These are phyloP conservation scores for Calonectria leucothoes DNA, from an alignment of 2,329 filamentous ascomycete genomes.

Conservation along the genomic window DNA sequence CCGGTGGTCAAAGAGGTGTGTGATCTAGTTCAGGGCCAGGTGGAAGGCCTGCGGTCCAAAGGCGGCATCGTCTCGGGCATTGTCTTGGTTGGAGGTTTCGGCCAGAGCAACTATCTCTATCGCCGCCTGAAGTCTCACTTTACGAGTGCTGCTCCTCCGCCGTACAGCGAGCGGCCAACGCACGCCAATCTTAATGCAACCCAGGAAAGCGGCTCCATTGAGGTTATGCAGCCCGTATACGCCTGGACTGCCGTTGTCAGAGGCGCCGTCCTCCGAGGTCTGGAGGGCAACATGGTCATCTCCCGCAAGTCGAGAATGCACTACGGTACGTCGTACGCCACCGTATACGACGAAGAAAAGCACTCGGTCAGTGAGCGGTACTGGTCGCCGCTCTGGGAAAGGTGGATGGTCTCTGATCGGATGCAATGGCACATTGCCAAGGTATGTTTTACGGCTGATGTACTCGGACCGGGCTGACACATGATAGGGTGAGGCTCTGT, in stretches of 20 bases:
- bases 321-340: slow-evolving; percentile 85
- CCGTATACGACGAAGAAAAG: slow-evolving; percentile 80
- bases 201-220: slow-evolving; percentile 68
- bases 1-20: slow-evolving; percentile 79
- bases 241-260: slow-evolving; percentile 86
- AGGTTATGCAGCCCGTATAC: slow-evolving; percentile 85
- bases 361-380: slow-evolving; percentile 80
- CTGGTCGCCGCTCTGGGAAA: slow-evolving; percentile 83
- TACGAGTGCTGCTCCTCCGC: slow-evolving; percentile 65
- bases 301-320: slow-evolving; percentile 79
- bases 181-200: slow-evolving; percentile 65
- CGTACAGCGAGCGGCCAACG: slow-evolving; percentile 77
- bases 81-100: slow-evolving; percentile 84
- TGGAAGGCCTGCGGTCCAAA: slow-evolving; percentile 70
- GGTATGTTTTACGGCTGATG: slow-evolving; percentile 55
- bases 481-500: slow-evolving; percentile 76
- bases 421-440: slow-evolving; percentile 91
- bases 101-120: slow-evolving; percentile 82
- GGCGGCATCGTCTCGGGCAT: slow-evolving; percentile 78
- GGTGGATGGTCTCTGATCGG: slow-evolving; percentile 85
- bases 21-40: slow-evolving; percentile 75
- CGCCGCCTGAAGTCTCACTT: slow-evolving; percentile 78
- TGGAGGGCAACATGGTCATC: slow-evolving; percentile 84
- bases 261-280: slow-evolving; percentile 78
- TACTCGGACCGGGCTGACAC: slow-evolving; percentile 4